Conservation (phyloP, 2,329 filamentous ascomycete genomes). For the Chaetothyriales sp. region DNA sequence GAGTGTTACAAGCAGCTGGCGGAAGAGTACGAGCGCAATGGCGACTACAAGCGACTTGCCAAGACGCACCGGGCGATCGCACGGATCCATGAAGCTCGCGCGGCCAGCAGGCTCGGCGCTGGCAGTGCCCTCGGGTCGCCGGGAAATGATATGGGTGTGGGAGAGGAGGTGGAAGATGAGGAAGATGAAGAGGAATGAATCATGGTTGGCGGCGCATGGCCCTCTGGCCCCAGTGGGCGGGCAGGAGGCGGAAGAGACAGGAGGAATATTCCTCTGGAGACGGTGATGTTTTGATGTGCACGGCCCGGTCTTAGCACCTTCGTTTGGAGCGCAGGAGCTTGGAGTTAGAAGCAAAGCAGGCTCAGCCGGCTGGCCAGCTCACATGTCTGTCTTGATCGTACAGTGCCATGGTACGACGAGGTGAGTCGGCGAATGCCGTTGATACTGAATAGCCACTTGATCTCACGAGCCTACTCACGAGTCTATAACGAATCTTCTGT, state of each 20-base stretch:
- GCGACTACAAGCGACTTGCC: conserved; percentile 83
- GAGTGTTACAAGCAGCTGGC: conserved; percentile 82
- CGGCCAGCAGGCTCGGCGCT: conserved; percentile 2
- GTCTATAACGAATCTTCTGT: background rate
- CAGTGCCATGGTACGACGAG: background rate
- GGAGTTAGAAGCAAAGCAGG: background rate
- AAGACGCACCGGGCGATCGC: conserved; percentile 82
- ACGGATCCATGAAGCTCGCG: conserved; percentile 60
- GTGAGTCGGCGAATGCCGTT: background rate
- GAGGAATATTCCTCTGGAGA: background rate
- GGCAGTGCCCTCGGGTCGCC: background rate
- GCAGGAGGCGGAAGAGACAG: background rate
- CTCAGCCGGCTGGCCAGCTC: background rate
- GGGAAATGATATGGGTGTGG: background rate
- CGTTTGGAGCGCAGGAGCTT: background rate
- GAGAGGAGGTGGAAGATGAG: background rate
- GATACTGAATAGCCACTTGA: background rate
- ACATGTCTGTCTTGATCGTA: background rate
- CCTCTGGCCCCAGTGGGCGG: background rate
- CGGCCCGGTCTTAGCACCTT: background rate
- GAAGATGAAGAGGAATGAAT: background rate
- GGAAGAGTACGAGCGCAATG: conserved; percentile 74
- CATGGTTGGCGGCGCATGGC: background rate
- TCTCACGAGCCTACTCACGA: background rate
- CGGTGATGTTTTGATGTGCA: background rate